phyloP scores from a whole-genome alignment of 2,329 filamentous ascomycete species.

The Paecilomyces fulvus region DNA sequence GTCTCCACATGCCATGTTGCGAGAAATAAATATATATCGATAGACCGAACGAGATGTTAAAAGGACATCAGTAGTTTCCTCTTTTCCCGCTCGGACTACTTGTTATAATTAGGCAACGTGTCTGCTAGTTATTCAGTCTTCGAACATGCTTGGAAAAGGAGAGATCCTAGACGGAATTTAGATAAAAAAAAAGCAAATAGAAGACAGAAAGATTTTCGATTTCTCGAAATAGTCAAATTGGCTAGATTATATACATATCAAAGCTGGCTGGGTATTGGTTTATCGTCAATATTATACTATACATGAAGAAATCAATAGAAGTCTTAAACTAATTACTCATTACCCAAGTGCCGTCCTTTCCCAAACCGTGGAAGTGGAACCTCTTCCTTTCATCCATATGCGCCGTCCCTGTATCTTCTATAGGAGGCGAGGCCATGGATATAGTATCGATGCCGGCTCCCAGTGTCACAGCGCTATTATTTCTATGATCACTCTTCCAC shows the following conservation, averaged over 20 bases:
- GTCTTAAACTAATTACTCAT: slow-evolving; percentile 8
- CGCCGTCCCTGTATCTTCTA: not conserved
- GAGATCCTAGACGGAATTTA: too few relatives aligned
- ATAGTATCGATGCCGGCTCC: slow-evolving; percentile 2
- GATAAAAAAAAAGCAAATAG: too few relatives aligned
- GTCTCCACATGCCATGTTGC: too few relatives aligned
- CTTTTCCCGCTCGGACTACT: too few relatives aligned
- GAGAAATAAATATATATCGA: too few relatives aligned
- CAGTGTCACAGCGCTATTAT: not conserved
- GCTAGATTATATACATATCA: not conserved
- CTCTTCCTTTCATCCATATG: not conserved
- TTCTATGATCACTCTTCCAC: not conserved
- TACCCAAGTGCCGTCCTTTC: slow-evolving; percentile 13
- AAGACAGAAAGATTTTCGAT: too few relatives aligned
- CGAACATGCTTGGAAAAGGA: too few relatives aligned
- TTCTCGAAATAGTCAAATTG: too few relatives aligned
- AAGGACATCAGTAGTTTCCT: too few relatives aligned
- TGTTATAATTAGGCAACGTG: too few relatives aligned
- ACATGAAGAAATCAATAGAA: not conserved
- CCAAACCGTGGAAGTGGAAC: slow-evolving; percentile 9
- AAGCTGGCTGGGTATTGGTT: not conserved
- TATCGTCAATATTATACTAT: not conserved
- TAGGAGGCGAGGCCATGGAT: not conserved
- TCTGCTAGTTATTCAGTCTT: too few relatives aligned
- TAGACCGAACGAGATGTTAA: too few relatives aligned